Conservation (phyloP, 352 stramenopile genomes). For the Plasmopara viticola region DNA sequence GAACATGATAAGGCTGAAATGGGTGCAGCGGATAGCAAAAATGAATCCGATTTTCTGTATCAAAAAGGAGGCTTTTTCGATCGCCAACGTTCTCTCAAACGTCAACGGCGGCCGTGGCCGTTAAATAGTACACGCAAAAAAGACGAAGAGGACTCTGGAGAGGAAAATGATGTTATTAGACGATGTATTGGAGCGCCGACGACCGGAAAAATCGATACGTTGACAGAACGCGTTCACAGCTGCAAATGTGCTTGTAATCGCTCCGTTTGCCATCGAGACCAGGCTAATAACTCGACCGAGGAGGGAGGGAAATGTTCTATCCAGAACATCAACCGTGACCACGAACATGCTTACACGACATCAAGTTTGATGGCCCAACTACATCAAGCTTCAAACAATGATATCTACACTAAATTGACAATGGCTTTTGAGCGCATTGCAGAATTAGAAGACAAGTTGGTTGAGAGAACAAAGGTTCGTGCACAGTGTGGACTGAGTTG, state of each 20-base stretch:
- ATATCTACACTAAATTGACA: slow-evolving; percentile 18
- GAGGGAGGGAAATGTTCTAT: slow-evolving; percentile 1
- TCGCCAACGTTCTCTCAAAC: slow-evolving; percentile 57
- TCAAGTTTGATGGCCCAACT: not conserved
- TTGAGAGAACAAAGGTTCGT: slow-evolving; percentile 41
- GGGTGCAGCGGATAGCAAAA: slow-evolving; percentile 14
- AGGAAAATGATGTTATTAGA: slow-evolving; percentile 16
- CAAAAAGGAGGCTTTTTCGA: slow-evolving; percentile 77
- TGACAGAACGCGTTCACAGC: slow-evolving; percentile 27
- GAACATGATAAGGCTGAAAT: slow-evolving; percentile 16
- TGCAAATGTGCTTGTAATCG: slow-evolving; percentile 42
- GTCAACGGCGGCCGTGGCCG: slow-evolving; percentile 43
- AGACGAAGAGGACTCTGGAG: slow-evolving; percentile 19
- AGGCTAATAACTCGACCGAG: slow-evolving; percentile 2
- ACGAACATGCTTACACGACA: not conserved
- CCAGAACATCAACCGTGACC: slow-evolving; percentile 1
- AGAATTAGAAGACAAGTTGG: slow-evolving; percentile 34
- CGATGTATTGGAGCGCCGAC: slow-evolving; percentile 5
- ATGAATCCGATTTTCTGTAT: slow-evolving; percentile 69
- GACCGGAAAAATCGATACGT: slow-evolving; percentile 13
- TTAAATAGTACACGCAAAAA: slow-evolving; percentile 45
- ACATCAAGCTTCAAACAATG: slow-evolving; percentile 5
- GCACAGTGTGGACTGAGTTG: not conserved
- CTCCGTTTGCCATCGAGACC: slow-evolving; percentile 3
- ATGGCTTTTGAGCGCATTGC: slow-evolving; percentile 31